phyloP scores from a whole-genome alignment of 495 filamentous ascomycete genomes.

The Aspergillus kassunensis region DNA sequence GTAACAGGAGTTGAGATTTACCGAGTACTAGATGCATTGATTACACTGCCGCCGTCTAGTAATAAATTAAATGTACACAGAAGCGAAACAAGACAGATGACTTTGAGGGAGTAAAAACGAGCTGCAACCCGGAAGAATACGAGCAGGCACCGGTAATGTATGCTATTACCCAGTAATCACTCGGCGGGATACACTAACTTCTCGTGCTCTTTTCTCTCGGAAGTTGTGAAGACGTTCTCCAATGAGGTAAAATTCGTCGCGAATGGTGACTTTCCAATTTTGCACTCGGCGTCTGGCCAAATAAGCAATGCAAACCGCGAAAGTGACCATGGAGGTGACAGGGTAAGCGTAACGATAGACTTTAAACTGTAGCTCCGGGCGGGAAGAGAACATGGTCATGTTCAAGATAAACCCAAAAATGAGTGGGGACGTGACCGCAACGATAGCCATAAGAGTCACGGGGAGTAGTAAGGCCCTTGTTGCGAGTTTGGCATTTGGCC shows the following conservation, averaged over 20 bases:
- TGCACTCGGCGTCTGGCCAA: constrained; percentile 52
- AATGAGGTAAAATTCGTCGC: constrained; percentile 94
- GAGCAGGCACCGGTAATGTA: no score
- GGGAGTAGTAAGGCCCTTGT: constrained; percentile 83
- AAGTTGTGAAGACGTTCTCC: constrained; percentile 93
- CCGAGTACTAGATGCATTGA: no score
- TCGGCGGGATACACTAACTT: constrained; percentile 38
- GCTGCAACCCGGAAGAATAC: neutral
- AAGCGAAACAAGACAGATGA: neutral
- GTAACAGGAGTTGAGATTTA: no score
- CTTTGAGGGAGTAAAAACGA: neutral
- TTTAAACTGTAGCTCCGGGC: constrained; percentile 45
- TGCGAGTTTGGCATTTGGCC: constrained; percentile 72
- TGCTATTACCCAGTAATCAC: constrained; percentile 38
- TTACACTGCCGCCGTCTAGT: neutral
- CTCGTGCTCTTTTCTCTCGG: constrained; percentile 54
- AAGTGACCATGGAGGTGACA: constrained; percentile 46
- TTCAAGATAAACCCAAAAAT: constrained; percentile 44
- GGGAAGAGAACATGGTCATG: constrained; percentile 35
- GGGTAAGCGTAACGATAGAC: constrained; percentile 75
- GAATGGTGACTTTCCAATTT: constrained; percentile 75
- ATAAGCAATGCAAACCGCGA: constrained; percentile 39
- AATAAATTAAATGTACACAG: neutral
- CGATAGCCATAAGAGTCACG: constrained; percentile 49
- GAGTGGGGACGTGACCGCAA: constrained; percentile 59